Conservation (phyloP, 768 basidiomycete genomes). For the Asterophora lycoperdoides region DNA sequence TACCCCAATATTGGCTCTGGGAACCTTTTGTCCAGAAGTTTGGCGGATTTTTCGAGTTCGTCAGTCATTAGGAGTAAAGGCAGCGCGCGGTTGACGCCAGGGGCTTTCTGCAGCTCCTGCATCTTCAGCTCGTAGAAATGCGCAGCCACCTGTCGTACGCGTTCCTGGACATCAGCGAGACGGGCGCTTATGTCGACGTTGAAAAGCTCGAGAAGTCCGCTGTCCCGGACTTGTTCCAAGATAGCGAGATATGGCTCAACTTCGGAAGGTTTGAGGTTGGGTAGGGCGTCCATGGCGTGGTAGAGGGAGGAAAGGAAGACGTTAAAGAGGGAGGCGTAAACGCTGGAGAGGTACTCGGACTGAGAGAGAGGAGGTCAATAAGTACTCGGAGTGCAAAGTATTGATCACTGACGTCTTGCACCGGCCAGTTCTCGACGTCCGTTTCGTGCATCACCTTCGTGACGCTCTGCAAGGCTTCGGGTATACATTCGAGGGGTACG, state of each 20-base stretch:
- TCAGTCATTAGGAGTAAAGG: conserved; percentile 82
- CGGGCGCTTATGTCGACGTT: conserved; percentile 70
- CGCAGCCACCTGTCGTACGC: conserved; percentile 53
- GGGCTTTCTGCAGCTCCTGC: conserved; percentile 58
- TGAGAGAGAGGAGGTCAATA: conserved; percentile 23
- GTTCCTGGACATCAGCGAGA: conserved; percentile 62
- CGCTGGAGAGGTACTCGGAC: conserved; percentile 64
- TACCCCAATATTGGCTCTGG: conserved; percentile 79
- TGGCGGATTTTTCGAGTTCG: conserved; percentile 84
- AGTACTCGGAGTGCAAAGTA: conserved; percentile 5
- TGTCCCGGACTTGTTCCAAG: conserved; percentile 67
- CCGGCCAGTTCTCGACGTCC: conserved; percentile 73
- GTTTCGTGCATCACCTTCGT: conserved; percentile 66
- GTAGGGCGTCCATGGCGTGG: conserved; percentile 74
- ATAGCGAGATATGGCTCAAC: conserved; percentile 61
- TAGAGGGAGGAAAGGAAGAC: conserved; percentile 83
- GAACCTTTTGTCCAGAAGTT: conserved; percentile 83
- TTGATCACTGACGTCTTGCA: conserved; percentile 72
- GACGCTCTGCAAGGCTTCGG: conserved; percentile 79
- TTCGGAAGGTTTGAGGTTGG: conserved; percentile 68
- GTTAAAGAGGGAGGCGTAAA: conserved; percentile 76
- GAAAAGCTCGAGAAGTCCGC: conserved; percentile 66
- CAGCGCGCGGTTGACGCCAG: conserved; percentile 77
- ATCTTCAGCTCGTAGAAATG: conserved; percentile 62
- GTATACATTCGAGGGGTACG: conserved; percentile 92